Base-by-base conservation (phyloP, 2,329 filamentous ascomycete genomes). In the Orbilia blumenaviensis region DNA sequence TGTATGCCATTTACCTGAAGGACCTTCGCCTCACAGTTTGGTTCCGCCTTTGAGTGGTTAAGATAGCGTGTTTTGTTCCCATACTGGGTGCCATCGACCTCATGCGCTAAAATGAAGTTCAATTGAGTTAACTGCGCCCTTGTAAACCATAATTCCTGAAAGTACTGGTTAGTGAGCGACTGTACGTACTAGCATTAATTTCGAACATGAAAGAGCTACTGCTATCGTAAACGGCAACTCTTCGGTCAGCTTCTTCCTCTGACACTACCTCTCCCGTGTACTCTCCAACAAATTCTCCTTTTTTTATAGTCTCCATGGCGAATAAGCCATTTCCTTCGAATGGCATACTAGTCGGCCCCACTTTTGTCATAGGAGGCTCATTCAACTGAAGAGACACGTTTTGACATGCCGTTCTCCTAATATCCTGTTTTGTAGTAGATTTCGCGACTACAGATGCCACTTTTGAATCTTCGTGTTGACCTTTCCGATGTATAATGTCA, bases 51-150 rank as follows among this genome's bases (percentile, higher is more conserved):
- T 12, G 91, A 89, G 79, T 94, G 91, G 82, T 96, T 95, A 82
- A 95, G 92, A 83, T 93, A 95, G 2, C 92, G 89, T 52, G 91
- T 90, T 78, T 94, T 89, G 81, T 94, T 95, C 58, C 92, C 92
- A 78, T 91, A 91, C 44, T 89, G 89, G 18, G 90, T 91, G 5
- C 89, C 90, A 81, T 95, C 92, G 16, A 95, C 83, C 34, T 85
- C 84, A 78, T 87, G 86, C 9, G 83, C 81, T 83, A 64, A n/a
- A 14, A 27, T 25, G 16, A 8, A 23, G 42, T 7, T n/a, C 32
- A 16, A 34, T 3, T 7, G 46, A 21, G 21, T 61, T 56, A 78
- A 54, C 56, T 41, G 16, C 54, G 14, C 25, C 23, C 36, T n/a
- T 18, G 2, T 18, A n/a, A 12, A 7, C 1, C 2, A 7, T 8